These are phyloP conservation scores for Ophioceras dolichostomum DNA, from an alignment of 2,329 filamentous ascomycete genomes.

Conservation along the genomic window DNA sequence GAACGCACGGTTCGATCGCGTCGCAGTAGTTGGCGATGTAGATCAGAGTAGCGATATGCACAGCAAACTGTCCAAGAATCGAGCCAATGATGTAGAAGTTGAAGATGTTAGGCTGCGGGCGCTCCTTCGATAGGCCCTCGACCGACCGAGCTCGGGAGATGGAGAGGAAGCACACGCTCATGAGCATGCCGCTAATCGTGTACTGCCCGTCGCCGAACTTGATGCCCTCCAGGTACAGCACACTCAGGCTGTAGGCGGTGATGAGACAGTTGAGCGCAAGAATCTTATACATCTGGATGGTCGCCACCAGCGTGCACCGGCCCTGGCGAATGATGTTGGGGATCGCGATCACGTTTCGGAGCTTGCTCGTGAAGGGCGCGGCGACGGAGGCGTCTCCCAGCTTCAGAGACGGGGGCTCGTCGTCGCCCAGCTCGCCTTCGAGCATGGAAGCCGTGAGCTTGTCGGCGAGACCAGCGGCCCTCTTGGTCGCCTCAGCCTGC, in stretches of 20 bases:
- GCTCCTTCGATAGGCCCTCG: constrained; percentile 89
- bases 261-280: constrained; percentile 95
- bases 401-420: constrained; percentile 91
- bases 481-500: constrained; percentile 54
- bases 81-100: constrained; percentile 98
- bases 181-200: constrained; percentile 97
- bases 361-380: constrained; percentile 93
- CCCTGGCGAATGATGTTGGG: constrained; percentile 98
- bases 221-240: constrained; percentile 94
- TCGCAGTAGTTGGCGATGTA: constrained; percentile 90
- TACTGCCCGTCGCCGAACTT: constrained; percentile 98
- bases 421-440: constrained; percentile 77
- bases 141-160: constrained; percentile 97
- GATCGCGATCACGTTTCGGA: constrained; percentile 91
- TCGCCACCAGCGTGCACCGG: constrained; percentile 92
- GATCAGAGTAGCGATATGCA: constrained; percentile 88
- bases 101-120: constrained; percentile 97
- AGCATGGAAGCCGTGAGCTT: constrained; percentile 80
- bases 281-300: constrained; percentile 99
- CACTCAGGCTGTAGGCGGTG: constrained; percentile 91
- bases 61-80: constrained; percentile 90
- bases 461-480: constrained; percentile 70
- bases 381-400: constrained; percentile 94
- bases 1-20: constrained; percentile 68
- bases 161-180: constrained; percentile 98